Base-by-base conservation (phyloP, 1,284 basidiomycete species). In the Phellinidium pouzarii region DNA sequence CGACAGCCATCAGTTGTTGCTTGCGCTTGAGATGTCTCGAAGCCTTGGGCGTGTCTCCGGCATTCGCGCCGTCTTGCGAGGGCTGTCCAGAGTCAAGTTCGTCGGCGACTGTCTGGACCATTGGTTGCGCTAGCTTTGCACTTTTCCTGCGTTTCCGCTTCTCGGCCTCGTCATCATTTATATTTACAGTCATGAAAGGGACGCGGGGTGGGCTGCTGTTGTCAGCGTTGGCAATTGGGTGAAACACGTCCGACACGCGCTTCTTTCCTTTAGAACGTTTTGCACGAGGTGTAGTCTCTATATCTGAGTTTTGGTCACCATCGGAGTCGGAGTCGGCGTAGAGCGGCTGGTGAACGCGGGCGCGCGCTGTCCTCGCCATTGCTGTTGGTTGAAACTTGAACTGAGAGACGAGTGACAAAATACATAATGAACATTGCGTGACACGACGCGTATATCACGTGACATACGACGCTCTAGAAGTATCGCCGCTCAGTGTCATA, bases 81-180 rank as follows among this genome's bases (percentile, higher is more conserved):
- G 44, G 37, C 17, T 80, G 75, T 3, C 79, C 81, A 6, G 75
- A 73, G 45, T 79, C 69, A 6, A 71, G 67, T 46, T 73, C 73
- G 25, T 84, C 82, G 23, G 74, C 67, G 5, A 60, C 31, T 8
- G 60, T 47, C 31, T 34, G 31, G 31, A 8, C 31, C 45, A 58
- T 54, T 3, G 59, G 50, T 23, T 59, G 58, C 3, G 69, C 65
- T 9, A 79, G 64, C 63, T 84, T 87, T 7, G 76, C 77, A 59
- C 86, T 89, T 71, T 87, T 87, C 63, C 87, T 71, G 50, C 87
- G 71, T 54, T 81, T 73, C 44, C 87, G 74, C 64, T 87, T 88
- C 72, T 90, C 87, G 0, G 86, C 86, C 3, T 77, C 77, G 66
- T 90, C 87, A 61, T 90, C 87, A 64, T 90, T 90, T 56, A 88